Conservation (phyloP, 208 protist species). For the Leishmania turanica region DNA sequence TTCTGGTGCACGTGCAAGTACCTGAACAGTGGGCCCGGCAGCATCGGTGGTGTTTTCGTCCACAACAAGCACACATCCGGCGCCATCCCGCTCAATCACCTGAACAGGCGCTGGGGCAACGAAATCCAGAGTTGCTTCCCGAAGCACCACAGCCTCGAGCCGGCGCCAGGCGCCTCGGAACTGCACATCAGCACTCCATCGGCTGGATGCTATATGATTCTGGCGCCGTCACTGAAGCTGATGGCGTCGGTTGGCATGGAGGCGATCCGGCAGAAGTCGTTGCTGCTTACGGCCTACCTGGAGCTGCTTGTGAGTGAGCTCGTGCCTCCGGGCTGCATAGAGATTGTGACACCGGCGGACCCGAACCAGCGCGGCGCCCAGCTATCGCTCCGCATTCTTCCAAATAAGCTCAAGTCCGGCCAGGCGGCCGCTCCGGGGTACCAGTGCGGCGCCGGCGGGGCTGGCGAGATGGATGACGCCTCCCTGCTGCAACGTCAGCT, state of each 20-base stretch:
- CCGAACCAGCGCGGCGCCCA: slow-evolving; percentile 85
- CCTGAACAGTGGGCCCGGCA: slow-evolving; percentile 93
- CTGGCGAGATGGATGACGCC: slow-evolving; percentile 44
- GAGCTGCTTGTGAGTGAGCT: slow-evolving; percentile 85
- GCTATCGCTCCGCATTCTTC: slow-evolving; percentile 84
- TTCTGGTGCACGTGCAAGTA: slow-evolving; percentile 97
- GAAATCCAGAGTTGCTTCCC: slow-evolving; percentile 74
- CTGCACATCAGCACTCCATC: slow-evolving; percentile 86
- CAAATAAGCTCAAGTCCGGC: slow-evolving; percentile 40
- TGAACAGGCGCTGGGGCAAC: slow-evolving; percentile 94
- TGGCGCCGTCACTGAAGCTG: slow-evolving; percentile 85
- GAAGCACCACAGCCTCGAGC: slow-evolving; percentile 66
- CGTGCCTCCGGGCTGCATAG: slow-evolving; percentile 52
- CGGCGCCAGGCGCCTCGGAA: slow-evolving; percentile 64
- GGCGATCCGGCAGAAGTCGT: slow-evolving; percentile 80
- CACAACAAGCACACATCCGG: slow-evolving; percentile 82
- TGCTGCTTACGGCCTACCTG: slow-evolving; percentile 90
- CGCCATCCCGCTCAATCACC: slow-evolving; percentile 37
- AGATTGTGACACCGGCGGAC: slow-evolving; percentile 90
- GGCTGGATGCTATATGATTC: slow-evolving; percentile 61
- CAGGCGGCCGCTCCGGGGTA: slow-evolving; percentile 26
- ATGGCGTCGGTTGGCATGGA: slow-evolving; percentile 83
- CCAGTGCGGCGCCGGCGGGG: slow-evolving; percentile 33
- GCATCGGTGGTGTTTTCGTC: slow-evolving; percentile 92
- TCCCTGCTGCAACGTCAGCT: slow-evolving; percentile 53